Evolutionary conservation across 2,329 filamentous ascomycete species (phyloP).

Genomic region (Phyllosticta citribraziliensis): DNA sequence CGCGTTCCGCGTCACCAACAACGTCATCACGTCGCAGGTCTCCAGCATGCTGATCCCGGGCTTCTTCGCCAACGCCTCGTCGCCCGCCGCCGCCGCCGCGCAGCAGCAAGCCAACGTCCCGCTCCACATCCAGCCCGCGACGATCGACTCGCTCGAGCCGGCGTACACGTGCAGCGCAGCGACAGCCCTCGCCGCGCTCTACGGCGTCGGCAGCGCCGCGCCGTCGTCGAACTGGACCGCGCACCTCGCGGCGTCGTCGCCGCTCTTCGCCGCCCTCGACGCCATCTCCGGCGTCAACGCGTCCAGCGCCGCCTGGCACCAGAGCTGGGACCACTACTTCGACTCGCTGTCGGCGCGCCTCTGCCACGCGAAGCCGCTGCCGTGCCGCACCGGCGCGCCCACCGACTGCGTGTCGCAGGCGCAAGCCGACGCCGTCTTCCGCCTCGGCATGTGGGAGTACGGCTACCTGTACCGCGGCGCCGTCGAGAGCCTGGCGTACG

Average conservation of each 20-base stretch:
- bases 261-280: slow-evolving; percentile 54
- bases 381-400: slow-evolving; percentile 40
- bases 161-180: slow-evolving; percentile 56
- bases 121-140: slow-evolving; percentile 40
- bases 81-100: slow-evolving; percentile 16
- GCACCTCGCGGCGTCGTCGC: slow-evolving; percentile 49
- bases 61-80: slow-evolving; percentile 46
- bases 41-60: slow-evolving; percentile 64
- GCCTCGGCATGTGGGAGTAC: slow-evolving; percentile 74
- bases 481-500: slow-evolving; percentile 49
- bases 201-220: slow-evolving; percentile 34
- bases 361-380: slow-evolving; percentile 64
- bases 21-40: slow-evolving; percentile 73
- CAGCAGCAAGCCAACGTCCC: slow-evolving; percentile 17
- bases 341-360: slow-evolving; percentile 73
- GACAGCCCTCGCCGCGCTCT: slow-evolving; percentile 32
- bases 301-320: slow-evolving; percentile 54
- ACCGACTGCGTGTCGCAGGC: slow-evolving; percentile 49
- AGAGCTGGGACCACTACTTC: slow-evolving; percentile 70
- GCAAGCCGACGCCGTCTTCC: slow-evolving; percentile 60
- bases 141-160: slow-evolving; percentile 65
- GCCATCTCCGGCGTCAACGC: slow-evolving; percentile 54
- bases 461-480: slow-evolving; percentile 62
- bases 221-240: slow-evolving; percentile 45
- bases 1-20: slow-evolving; percentile 65